Base-by-base conservation (phyloP, 2,329 filamentous ascomycete genomes). In the Colletotrichum sublineola region DNA sequence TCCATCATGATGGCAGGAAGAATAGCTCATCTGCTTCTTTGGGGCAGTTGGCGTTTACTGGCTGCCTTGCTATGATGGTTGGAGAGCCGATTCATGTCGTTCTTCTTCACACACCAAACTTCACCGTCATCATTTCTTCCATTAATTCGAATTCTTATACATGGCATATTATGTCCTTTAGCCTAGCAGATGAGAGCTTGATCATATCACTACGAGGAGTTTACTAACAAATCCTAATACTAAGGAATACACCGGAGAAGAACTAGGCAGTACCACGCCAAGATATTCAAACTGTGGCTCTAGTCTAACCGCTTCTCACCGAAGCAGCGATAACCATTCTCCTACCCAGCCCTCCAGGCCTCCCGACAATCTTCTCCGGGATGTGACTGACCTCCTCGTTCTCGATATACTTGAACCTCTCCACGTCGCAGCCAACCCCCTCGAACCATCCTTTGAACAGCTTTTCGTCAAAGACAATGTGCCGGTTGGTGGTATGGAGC, bases 391-490 rank as follows among this genome's bases (percentile, higher is more conserved):
- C 55, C 44, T 74, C 70, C 1, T 57, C 62, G n/a, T 74, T 57
- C 36, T 73, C 58, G 12, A 73, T 40, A 14, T 58, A 70, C 42
- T 55, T 14, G 36, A 73, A 73, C 7, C n/a, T 50, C 3, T 24
- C 84, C 5, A 81, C 80, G 0, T 82, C 86, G 33, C 86, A 83
- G 0, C 92, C 92, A 0, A 76, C 78, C 9, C 67, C 74, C 5
- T 69, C 69, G 24, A 77, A 80, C 24, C 71, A 74, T 1, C 14
- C 20, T 18, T 67, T 71, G 2, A 81, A 63, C 7, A 78, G 74
- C 0, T 42, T 55, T 38, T 80, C 76, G 1, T 55, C 60, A 18
- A 80, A 81, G 3, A 50, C 44, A 0, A 77, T 78, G 40, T 75
- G 70, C 1, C 75, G 71, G 2, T 71, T 74, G 12, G 78, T 75